Percentiles rank a stretch among this genome's conserved stretches.
Conservation (phyloP, 2,329 filamentous ascomycete species). For the Neofusicoccum ribis region DNA sequence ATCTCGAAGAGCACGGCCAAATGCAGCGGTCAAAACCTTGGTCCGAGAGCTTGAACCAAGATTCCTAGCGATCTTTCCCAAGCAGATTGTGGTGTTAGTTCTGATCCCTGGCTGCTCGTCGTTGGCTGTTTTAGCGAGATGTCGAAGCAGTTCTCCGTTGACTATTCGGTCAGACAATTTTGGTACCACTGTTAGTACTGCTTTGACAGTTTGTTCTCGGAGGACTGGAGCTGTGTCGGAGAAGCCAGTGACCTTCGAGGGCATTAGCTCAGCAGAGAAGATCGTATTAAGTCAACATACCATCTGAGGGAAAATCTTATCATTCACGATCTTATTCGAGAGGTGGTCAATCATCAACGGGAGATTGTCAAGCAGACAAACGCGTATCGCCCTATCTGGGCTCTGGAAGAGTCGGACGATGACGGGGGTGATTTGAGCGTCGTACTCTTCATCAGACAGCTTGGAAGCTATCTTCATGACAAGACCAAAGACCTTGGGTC, state of each 20-base stretch:
- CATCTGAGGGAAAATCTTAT: conserved; percentile 95
- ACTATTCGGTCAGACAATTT: conserved; percentile 92
- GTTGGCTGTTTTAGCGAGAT: conserved; percentile 93
- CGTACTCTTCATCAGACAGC: conserved; percentile 86
- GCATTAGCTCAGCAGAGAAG: conserved; percentile 28
- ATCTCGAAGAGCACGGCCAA: conserved; percentile 83
- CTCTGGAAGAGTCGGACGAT: conserved; percentile 85
- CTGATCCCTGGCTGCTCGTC: conserved; percentile 96
- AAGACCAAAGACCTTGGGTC: conserved; percentile 82
- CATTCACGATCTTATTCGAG: conserved; percentile 84
- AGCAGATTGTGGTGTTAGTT: conserved; percentile 96
- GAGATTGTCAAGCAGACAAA: conserved; percentile 86
- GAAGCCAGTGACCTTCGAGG: conserved; percentile 78
- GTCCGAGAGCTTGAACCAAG: conserved; percentile 72
- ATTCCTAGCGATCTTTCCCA: conserved; percentile 93
- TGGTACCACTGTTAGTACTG: conserved; percentile 79
- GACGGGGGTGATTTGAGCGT: conserved; percentile 78
- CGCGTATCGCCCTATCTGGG: conserved; percentile 86
- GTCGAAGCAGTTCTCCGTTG: conserved; percentile 87
- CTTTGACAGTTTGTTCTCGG: conserved; percentile 93
- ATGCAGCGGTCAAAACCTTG: conserved; percentile 92
- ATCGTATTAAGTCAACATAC: conserved; percentile 47
- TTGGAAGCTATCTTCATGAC: conserved; percentile 91
- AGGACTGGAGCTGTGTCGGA: conserved; percentile 89
- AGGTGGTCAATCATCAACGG: conserved; percentile 89